phyloP scores from a whole-genome alignment of 108 stramenopile species.

The Craspedostauros australis region DNA sequence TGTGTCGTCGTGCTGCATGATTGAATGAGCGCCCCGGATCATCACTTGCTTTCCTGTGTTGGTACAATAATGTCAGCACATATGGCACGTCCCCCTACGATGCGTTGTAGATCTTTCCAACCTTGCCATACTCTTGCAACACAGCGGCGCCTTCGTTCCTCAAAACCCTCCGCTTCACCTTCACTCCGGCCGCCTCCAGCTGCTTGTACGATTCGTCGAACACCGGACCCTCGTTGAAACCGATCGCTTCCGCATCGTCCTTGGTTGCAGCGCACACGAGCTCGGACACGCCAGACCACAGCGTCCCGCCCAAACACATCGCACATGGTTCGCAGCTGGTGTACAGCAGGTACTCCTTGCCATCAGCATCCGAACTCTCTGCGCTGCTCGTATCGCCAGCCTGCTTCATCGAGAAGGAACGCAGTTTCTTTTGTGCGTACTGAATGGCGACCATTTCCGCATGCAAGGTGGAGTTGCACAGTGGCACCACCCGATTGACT shows the following conservation, averaged over 20 bases:
- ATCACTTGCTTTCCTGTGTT: no score
- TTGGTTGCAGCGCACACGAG: conserved; percentile 77
- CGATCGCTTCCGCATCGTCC: conserved; percentile 77
- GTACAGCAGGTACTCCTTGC: conserved; percentile 60
- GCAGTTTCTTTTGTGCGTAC: conserved; percentile 59
- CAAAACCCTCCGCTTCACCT: conserved; percentile 54
- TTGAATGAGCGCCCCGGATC: no score
- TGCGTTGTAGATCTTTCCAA: conserved; percentile 68
- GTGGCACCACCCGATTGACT: conserved; percentile 67
- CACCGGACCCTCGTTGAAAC: conserved; percentile 85
- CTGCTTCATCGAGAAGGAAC: conserved; percentile 41
- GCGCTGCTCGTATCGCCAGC: neutral
- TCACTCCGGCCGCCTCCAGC: conserved; percentile 53
- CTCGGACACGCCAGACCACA: conserved; percentile 81
- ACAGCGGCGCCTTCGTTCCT: conserved; percentile 61
- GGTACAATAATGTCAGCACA: no score
- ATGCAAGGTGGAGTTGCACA: conserved; percentile 76
- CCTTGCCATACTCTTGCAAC: conserved; percentile 52
- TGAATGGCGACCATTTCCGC: conserved; percentile 87
- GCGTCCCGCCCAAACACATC: conserved; percentile 78
- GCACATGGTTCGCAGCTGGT: conserved; percentile 81
- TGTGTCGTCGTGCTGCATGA: no score
- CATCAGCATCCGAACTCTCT: no score
- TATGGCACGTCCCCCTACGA: conserved; percentile 1
- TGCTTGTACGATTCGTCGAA: conserved; percentile 67